Base-by-base conservation (phyloP, 208 protist species). In the Giardia muris region DNA sequence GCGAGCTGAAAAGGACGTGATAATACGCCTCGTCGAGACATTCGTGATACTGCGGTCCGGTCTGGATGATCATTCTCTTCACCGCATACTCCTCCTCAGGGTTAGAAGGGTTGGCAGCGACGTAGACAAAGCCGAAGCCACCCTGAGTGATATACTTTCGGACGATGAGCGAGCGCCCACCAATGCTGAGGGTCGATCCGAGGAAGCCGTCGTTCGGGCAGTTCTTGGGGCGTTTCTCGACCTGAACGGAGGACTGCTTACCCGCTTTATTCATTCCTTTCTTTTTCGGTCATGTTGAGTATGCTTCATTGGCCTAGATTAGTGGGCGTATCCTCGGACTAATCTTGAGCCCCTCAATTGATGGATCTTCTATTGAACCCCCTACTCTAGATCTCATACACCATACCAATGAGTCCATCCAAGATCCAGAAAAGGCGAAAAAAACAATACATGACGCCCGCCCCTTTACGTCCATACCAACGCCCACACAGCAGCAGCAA, bases 71-170 rank as follows among this genome's bases (percentile, higher is more conserved):
- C 87, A 47, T 3, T 2, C 45, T 0, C 87, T 90, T 90, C 1
- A 90, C 43, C 2, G 45, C 43, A 45, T 47, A 90, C n/a, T 48
- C 43, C 57, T 76, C 57, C 19, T 76, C 30, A 10, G 30, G 19
- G 57, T 76, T 76, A 10, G 30, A 39, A 2, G 87, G 87, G 87
- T 90, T 47, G 2, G 87, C 42, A 10, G 87, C 45, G 19, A 47
- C 87, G 43, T 90, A 90, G 2, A 90, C 87, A 47, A 47, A 47
- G 1, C 45, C 87, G n/a, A 90, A 90, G 1, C 43, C 10, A 2
- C 87, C 87, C 43, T 90, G 43, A n/a, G 87, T 46, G 2, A 90
- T n/a, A 47, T 43, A 90, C 45, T 47, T 90, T 1, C 45, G 46
- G 1, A 90, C 87, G 4, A 46, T 22, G 39, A 89, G 42, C 39